Evolutionary conservation across 257 asterid species (phyloP), one percentile per base, ranked within the genome.

Genomic region (Ocimum tenuiflorum): DNA sequence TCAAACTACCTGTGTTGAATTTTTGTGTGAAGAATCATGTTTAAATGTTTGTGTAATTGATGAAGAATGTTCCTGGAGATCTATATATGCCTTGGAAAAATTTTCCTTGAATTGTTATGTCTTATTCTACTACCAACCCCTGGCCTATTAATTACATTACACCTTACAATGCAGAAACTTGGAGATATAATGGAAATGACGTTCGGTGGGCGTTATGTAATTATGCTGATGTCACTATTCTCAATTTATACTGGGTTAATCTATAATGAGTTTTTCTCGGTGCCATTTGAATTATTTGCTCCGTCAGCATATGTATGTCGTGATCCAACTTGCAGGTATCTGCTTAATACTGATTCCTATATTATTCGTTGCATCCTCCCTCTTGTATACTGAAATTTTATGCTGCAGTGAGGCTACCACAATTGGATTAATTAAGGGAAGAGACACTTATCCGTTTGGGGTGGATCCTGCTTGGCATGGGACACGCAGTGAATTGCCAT

Each of bases 401-500:
- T 53, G 22, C 63, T 85, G 78, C 86, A 94, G 99, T 62, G 94
- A 94, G 45, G 80, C 97, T 70, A 69, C 95, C 64, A 60, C 95
- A 19, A 75, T 86, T 50, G 99, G 99, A 80, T 75, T 94, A 85
- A 90, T 94, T 79, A 88, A 81, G 85, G 84, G 71, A 67, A 81
- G 87, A 49, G 91, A 79, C 82, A 86, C 97, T 75, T 94, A 88
- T 67, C 95, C 99, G 38, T 90, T 94, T 69, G 99, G 99, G 31
- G 88, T 83, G 64, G 99, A 94, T 79, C 99, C 99, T 74, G 95
- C 81, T 52, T 94, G 99, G 99, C 89, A 94, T 71, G 97, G 99
- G 61, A 7, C 91, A 51, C 96, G 99, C 58, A 94, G 95, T 73
- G 99, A 94, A 76, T 76, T 94, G 77, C 94, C 99, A 24, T 88